Percentiles rank a stretch among this genome's conserved stretches.
Conservation (phyloP, 108 stramenopile genomes). For the Discostella stelligeroides region DNA sequence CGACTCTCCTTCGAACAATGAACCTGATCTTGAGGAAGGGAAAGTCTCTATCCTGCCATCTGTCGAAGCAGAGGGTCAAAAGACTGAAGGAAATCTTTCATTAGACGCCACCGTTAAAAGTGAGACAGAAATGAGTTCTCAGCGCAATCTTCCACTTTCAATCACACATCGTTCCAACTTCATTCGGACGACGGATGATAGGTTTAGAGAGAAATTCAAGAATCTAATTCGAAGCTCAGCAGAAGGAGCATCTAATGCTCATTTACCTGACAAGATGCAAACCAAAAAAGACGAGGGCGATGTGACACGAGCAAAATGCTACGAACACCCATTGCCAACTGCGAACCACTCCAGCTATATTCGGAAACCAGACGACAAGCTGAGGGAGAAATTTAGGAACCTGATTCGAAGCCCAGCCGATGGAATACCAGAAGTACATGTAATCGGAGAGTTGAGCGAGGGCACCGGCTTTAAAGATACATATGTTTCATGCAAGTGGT, state of each 20-base stretch:
- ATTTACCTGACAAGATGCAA: too few species aligned
- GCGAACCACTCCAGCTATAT: constrained; percentile 37
- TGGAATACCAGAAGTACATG: constrained; percentile 61
- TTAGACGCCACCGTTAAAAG: too few species aligned
- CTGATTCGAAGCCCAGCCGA: constrained; percentile 43
- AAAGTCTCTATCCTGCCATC: not conserved
- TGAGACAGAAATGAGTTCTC: too few species aligned
- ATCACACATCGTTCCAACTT: too few species aligned
- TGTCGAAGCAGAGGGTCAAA: not conserved
- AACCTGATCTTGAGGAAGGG: constrained; percentile 9
- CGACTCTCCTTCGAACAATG: constrained; percentile 1
- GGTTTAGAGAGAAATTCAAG: too few species aligned
- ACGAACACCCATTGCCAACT: constrained; percentile 16
- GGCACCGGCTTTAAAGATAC: constrained; percentile 54
- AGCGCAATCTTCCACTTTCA: too few species aligned
- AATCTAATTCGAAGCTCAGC: too few species aligned
- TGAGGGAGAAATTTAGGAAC: constrained; percentile 40
- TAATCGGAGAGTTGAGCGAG: constrained; percentile 61
- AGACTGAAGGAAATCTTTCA: constrained; percentile 5
- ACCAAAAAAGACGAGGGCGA: too few species aligned
- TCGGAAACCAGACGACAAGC: constrained; percentile 38
- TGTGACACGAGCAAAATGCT: not conserved
- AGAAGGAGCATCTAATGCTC: too few species aligned
- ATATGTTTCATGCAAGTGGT: constrained; percentile 66
- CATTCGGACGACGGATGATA: too few species aligned